phyloP scores from a whole-genome alignment of 495 filamentous ascomycete species.

The Talaromyces ruber region DNA sequence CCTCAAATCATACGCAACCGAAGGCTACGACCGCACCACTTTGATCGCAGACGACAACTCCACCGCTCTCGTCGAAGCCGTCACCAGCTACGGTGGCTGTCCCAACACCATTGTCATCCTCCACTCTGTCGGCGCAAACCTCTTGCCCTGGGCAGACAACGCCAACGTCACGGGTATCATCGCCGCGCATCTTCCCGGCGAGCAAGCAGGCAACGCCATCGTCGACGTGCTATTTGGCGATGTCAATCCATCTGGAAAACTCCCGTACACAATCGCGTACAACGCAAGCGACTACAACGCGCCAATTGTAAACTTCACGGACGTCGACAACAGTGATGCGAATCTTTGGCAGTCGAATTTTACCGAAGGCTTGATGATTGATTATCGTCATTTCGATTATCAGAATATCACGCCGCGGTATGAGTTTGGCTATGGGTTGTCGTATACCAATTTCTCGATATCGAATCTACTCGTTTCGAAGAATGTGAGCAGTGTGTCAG shows the following conservation, averaged over 20 bases:
- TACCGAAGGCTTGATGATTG: constrained; percentile 64
- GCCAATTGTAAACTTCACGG: constrained; percentile 56
- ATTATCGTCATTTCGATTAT: constrained; percentile 66
- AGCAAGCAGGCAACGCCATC: constrained; percentile 44
- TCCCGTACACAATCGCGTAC: constrained; percentile 51
- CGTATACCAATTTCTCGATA: constrained; percentile 7
- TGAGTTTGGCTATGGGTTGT: constrained; percentile 4
- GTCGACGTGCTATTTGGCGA: constrained; percentile 50
- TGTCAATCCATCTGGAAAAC: constrained; percentile 38
- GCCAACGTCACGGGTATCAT: constrained; percentile 53
- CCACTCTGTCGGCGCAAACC: constrained; percentile 20
- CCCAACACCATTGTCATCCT: constrained; percentile 36
- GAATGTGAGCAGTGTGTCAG: background rate
- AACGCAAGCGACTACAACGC: constrained; percentile 46
- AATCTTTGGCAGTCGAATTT: constrained; percentile 31
- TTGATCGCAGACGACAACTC: constrained; percentile 39
- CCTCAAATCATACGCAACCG: constrained; percentile 41
- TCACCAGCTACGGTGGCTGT: constrained; percentile 34
- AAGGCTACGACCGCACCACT: constrained; percentile 44
- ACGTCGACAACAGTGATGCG: constrained; percentile 54
- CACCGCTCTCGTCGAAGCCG: constrained; percentile 41
- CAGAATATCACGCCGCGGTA: background rate
- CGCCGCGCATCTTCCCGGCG: constrained; percentile 48
- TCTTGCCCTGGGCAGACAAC: constrained; percentile 28
- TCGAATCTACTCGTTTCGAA: background rate